phyloP scores from a whole-genome alignment of 371 early-diverging fungal species.

The Entomophthora muscae region DNA sequence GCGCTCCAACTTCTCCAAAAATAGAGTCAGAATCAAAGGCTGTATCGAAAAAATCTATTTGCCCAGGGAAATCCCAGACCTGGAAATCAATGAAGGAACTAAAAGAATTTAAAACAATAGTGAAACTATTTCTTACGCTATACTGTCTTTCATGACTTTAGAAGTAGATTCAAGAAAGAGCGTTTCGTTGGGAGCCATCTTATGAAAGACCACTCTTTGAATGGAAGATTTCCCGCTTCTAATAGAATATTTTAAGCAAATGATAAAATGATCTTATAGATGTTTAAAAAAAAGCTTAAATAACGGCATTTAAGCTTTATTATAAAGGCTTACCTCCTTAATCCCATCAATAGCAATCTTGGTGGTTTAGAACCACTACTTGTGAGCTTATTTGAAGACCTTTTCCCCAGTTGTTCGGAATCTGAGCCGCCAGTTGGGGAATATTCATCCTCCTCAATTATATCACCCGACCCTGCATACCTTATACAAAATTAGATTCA shows the following conservation, averaged over 20 bases:
- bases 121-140: constrained; percentile 17
- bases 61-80: constrained; percentile 89
- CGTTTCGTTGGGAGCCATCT: constrained; percentile 83
- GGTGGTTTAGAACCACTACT: constrained; percentile 4
- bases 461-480: background rate
- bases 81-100: constrained; percentile 76
- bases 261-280: background rate
- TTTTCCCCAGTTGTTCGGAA: background rate
- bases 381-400: background rate
- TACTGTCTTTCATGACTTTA: constrained; percentile 55
- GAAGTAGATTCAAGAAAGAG: constrained; percentile 74
- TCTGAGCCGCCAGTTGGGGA: background rate
- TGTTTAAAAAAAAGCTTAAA: background rate
- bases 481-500: background rate
- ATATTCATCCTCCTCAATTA: background rate
- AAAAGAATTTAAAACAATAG: constrained; percentile 8
- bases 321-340: constrained; percentile 1
- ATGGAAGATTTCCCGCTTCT: constrained; percentile 93
- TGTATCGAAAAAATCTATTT: constrained; percentile 66
- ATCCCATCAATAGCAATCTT: constrained; percentile 6
- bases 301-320: background rate
- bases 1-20: constrained; percentile 53
- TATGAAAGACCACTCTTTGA: constrained; percentile 79
- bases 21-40: constrained; percentile 49
- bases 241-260: background rate